Evolutionary conservation across 73 alveolate species (phyloP).

Genomic region (Urostyla sp.): DNA sequence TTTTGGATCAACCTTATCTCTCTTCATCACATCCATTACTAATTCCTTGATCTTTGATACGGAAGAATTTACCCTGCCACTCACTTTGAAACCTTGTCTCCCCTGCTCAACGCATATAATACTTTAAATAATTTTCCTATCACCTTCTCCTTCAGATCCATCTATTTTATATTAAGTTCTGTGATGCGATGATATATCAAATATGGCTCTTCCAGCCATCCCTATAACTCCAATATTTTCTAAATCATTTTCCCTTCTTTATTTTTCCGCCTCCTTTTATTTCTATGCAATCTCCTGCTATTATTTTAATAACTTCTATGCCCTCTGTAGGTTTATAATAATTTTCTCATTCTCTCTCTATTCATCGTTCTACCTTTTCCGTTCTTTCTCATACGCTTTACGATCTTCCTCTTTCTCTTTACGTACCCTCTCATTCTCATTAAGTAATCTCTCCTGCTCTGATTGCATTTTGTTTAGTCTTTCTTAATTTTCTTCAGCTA

Average conservation of each 20-base stretch:
- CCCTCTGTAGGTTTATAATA: background rate
- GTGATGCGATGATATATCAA: background rate
- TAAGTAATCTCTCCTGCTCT: background rate
- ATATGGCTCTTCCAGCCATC: background rate
- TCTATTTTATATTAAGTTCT: background rate
- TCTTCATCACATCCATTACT: background rate
- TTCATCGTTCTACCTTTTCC: background rate
- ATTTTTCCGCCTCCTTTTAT: background rate
- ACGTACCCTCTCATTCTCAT: no score
- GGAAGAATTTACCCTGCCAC: background rate
- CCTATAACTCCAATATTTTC: background rate
- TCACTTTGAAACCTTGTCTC: background rate
- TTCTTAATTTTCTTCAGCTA: background rate
- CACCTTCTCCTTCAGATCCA: background rate
- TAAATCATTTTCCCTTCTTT: background rate
- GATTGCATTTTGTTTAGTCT: background rate
- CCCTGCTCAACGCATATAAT: background rate
- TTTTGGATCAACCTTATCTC: background rate
- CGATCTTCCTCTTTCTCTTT: no score
- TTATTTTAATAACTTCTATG: no score
- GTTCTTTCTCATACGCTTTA: background rate
- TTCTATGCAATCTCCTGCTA: no score
- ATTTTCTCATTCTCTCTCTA: background rate
- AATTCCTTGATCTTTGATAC: background rate
- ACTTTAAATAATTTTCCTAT: background rate